phyloP scores from a whole-genome alignment of 805 yeast genomes.

The Cyberlindnera euphorbiiphila region DNA sequence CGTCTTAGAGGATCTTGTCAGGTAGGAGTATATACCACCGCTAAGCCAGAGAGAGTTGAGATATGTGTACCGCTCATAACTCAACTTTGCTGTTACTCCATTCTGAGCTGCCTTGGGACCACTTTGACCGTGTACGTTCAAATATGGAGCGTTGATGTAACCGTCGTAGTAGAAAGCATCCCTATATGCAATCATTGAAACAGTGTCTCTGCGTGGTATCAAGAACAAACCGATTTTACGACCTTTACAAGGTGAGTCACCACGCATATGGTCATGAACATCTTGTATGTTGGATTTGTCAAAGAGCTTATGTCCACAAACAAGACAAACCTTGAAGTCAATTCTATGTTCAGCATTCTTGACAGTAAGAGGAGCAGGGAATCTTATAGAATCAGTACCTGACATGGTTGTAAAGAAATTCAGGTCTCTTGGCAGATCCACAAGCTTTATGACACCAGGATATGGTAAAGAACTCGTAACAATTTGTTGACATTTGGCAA shows the following conservation, averaged over 20 bases:
- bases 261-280: constrained; percentile 30
- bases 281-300: constrained; percentile 30
- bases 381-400: constrained; percentile 8
- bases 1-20: constrained; percentile 31
- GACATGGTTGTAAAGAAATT: constrained; percentile 34
- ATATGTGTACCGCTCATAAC: constrained; percentile 48
- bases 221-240: constrained; percentile 35
- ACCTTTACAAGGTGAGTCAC: constrained; percentile 23
- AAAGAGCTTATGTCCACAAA: constrained; percentile 40
- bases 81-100: constrained; percentile 53
- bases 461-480: constrained; percentile 26
- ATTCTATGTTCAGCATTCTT: constrained; percentile 27
- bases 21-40: constrained; percentile 51
- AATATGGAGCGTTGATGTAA: constrained; percentile 60
- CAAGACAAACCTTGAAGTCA: constrained; percentile 43
- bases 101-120: constrained; percentile 51
- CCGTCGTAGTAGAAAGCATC: constrained; percentile 30
- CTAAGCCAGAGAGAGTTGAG: constrained; percentile 59
- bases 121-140: constrained; percentile 73
- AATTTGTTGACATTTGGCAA: not conserved
- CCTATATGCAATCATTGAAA: constrained; percentile 24
- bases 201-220: constrained; percentile 33
- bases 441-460: constrained; percentile 52
- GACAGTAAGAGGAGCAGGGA: constrained; percentile 10
- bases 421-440: constrained; percentile 47